These are phyloP conservation scores for Daldinia vernicosa DNA, from an alignment of 495 filamentous ascomycete species.

Conservation along the genomic window DNA sequence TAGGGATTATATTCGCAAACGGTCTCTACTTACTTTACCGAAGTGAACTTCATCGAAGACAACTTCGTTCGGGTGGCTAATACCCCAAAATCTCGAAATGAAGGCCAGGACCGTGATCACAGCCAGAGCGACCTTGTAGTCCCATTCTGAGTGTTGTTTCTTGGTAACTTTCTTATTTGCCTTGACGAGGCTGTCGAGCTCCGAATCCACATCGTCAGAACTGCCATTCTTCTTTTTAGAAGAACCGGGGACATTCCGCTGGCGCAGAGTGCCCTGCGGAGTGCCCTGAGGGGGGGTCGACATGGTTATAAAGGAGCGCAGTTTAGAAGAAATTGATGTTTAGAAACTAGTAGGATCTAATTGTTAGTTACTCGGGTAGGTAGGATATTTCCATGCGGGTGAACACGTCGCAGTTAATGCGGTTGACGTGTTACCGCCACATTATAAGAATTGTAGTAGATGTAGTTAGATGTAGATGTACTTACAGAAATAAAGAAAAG, in stretches of 20 bases:
- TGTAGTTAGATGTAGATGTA: not conserved
- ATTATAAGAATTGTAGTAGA: not conserved
- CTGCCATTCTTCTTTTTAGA: slow-evolving; percentile 55
- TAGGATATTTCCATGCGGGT: slow-evolving; percentile 12
- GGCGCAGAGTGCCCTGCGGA: slow-evolving; percentile 62
- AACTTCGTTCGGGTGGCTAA: slow-evolving; percentile 92
- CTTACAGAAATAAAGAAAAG: slow-evolving; percentile 41
- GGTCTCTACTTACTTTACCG: slow-evolving; percentile 78
- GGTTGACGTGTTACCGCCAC: slow-evolving; percentile 20
- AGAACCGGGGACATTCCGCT: slow-evolving; percentile 58
- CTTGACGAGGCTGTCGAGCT: slow-evolving; percentile 55
- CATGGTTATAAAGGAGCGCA: slow-evolving; percentile 48
- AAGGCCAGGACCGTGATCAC: slow-evolving; percentile 87
- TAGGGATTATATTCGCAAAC: not conserved
- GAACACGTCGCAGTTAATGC: slow-evolving; percentile 29
- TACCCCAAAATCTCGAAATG: slow-evolving; percentile 91
- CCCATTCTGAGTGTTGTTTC: slow-evolving; percentile 68
- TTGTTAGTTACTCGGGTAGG: slow-evolving; percentile 8
- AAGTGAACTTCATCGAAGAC: slow-evolving; percentile 99
- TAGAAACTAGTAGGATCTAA: slow-evolving; percentile 18
- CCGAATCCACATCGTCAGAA: slow-evolving; percentile 53
- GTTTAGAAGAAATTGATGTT: slow-evolving; percentile 25
- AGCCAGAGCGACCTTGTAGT: slow-evolving; percentile 82
- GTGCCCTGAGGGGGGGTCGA: slow-evolving; percentile 41
- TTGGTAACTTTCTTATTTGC: slow-evolving; percentile 39